These are phyloP conservation scores for Globisporangium viniferum DNA, from an alignment of 352 stramenopile species.

Conservation along the genomic window DNA sequence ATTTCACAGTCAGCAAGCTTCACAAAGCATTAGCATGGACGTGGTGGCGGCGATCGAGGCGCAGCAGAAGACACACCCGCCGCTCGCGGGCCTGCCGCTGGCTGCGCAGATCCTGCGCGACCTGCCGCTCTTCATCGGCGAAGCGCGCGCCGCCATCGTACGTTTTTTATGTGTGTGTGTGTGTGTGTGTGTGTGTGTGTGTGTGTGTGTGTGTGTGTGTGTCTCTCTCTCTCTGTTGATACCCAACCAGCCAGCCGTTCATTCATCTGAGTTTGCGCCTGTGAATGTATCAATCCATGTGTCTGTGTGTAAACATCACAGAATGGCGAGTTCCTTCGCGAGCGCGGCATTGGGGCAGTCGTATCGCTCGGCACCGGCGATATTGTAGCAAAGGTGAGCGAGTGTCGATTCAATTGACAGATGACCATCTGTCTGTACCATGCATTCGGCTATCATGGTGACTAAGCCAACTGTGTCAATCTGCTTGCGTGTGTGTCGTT, in stretches of 20 bases:
- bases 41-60: slow-evolving; percentile 33
- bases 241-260: background rate
- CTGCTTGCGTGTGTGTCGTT: too few species aligned
- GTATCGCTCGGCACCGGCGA: slow-evolving; percentile 61
- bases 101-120: slow-evolving; percentile 38
- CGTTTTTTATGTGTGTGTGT: background rate
- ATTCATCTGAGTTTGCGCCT: background rate
- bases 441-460: too few species aligned
- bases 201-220: too few species aligned
- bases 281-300: background rate
- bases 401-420: background rate
- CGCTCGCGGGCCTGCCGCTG: slow-evolving; percentile 37
- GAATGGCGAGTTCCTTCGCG: slow-evolving; percentile 29
- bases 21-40: slow-evolving; percentile 11
- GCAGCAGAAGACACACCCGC: slow-evolving; percentile 45
- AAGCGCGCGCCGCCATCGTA: slow-evolving; percentile 49
- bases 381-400: slow-evolving; percentile 39
- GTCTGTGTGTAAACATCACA: too few species aligned
- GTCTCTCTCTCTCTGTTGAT: too few species aligned
- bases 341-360: slow-evolving; percentile 42
- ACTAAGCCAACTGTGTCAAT: too few species aligned
- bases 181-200: too few species aligned
- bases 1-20: too few species aligned
- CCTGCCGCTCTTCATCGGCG: slow-evolving; percentile 55
- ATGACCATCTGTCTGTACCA: too few species aligned